These are phyloP conservation scores for Chamaenerion angustifolium DNA, from an alignment of 345 rosid species.

Conservation along the genomic window DNA sequence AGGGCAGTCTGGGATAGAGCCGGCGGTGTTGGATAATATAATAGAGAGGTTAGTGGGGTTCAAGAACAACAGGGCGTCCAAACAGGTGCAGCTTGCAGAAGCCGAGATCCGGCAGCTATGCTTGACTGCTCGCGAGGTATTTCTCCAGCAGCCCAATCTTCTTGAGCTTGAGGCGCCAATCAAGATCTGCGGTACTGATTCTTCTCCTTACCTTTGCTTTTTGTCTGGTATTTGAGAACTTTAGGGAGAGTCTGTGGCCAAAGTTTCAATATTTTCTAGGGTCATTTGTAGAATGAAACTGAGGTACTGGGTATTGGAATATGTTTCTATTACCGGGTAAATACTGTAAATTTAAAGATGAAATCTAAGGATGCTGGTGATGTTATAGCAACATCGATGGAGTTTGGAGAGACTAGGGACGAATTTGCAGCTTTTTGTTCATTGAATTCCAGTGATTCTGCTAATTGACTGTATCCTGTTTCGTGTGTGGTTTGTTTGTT, in stretches of 20 bases:
- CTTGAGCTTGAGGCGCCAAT: constrained; percentile 88
- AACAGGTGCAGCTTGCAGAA: constrained; percentile 73
- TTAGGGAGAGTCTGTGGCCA: background rate
- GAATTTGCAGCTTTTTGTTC: background rate
- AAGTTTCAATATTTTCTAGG: background rate
- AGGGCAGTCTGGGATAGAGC: constrained; percentile 46
- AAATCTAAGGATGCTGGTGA: background rate
- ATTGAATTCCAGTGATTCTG: background rate
- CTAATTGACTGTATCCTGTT: background rate
- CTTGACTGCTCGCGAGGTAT: constrained; percentile 45
- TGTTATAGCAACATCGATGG: background rate
- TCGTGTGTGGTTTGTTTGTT: background rate
- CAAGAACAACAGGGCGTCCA: constrained; percentile 48
- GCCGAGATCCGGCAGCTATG: constrained; percentile 83
- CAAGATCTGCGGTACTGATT: constrained; percentile 72
- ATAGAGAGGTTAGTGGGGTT: constrained; percentile 51
- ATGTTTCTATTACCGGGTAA: too few relatives aligned
- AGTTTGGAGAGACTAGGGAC: background rate
- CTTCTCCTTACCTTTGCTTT: background rate
- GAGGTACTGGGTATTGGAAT: too few relatives aligned
- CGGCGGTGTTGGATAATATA: constrained; percentile 56
- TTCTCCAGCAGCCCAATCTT: constrained; percentile 78
- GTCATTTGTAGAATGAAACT: too few relatives aligned
- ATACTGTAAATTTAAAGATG: background rate
- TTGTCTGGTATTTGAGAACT: background rate